Evolutionary conservation across 305 asterid species (phyloP).

Genomic region (Fraxinus baroniana): DNA sequence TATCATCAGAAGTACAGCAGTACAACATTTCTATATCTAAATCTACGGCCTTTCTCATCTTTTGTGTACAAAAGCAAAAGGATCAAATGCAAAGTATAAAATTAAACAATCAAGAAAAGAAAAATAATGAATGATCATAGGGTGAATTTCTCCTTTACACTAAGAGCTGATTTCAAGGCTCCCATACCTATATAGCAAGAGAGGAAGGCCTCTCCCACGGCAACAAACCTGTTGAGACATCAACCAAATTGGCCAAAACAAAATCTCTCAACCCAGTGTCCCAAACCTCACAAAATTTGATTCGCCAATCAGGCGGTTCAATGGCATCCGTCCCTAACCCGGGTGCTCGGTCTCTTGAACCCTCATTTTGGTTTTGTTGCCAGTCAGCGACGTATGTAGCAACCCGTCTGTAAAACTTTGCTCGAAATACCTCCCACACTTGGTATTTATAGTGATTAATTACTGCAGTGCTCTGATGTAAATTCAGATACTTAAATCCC

Average conservation of each 20-base stretch:
- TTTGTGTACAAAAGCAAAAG: slow-evolving; percentile 16
- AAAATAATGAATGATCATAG: slow-evolving; percentile 11
- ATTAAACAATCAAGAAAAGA: slow-evolving; percentile 18
- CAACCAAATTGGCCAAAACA: slow-evolving; percentile 70
- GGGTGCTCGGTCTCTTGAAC: slow-evolving; percentile 92
- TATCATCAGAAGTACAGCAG: slow-evolving; percentile 2
- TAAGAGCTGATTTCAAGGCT: neutral
- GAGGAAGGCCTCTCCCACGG: slow-evolving; percentile 68
- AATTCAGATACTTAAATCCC: slow-evolving; percentile 61
- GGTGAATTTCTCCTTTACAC: slow-evolving; percentile 29
- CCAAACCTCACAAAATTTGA: slow-evolving; percentile 84
- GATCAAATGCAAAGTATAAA: slow-evolving; percentile 10
- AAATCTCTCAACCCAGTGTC: slow-evolving; percentile 84
- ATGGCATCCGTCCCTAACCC: slow-evolving; percentile 93
- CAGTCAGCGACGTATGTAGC: slow-evolving; percentile 95
- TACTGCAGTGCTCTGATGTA: slow-evolving; percentile 65
- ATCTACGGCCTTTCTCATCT: slow-evolving; percentile 18
- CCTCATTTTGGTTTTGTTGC: slow-evolving; percentile 86
- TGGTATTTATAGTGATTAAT: slow-evolving; percentile 88
- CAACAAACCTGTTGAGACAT: slow-evolving; percentile 60
- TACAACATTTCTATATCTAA: slow-evolving; percentile 22
- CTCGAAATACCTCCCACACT: slow-evolving; percentile 83
- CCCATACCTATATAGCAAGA: slow-evolving; percentile 6
- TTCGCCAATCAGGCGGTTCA: slow-evolving; percentile 83
- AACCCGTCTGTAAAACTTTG: slow-evolving; percentile 80